Base-by-base conservation (phyloP, 768 basidiomycete genomes). In the Kwoniella sp. region DNA sequence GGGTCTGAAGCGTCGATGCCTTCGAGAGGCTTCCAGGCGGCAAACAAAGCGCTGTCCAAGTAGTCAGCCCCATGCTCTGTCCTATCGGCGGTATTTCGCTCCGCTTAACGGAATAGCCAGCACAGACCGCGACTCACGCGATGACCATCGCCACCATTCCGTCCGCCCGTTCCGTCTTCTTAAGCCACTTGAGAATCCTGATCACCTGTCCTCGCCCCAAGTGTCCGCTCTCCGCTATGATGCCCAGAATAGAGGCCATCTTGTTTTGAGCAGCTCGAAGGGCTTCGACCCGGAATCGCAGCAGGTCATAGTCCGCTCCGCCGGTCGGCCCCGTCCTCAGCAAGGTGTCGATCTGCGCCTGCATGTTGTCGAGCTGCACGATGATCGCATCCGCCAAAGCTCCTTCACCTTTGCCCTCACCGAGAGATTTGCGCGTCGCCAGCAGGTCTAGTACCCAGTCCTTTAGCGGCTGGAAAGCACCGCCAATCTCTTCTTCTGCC, bases 171-270 rank as follows among this genome's bases (percentile, higher is more conserved):
- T 63, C 59, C 6, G 26, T 31, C 48, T 62, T 63, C 53, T 63
- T 67, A 47, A 70, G 45, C 69, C 69, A 70, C 41, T 65, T 65
- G 17, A 70, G 15, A 25, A 67, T 34, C 40, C 56, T 62, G 19
- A 67, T 31, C 28, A 70, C 63, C 50, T 67, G 60, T 4, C 63
- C 63, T 53, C 62, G 55, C 1, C 65, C 62, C 50, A 70, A 17
- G 37, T 60, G 34, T 20, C 65, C 65, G 17, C 56, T 50, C 27
- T 61, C 50, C 2, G 65, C 53, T 2, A 70, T 50, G 7, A 45
- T 22, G 1, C 41, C 39, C 38, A 70, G 36, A 2, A 65, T 52
- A 27, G 63, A 50, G 14, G 38, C 55, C 50, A 70, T 41, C 52
- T 63, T 65, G 23, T 59, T 56, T 50, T 70, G 69, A 46, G 65